phyloP scores from a whole-genome alignment of 306 rosid species.

The Geum urbanum region DNA sequence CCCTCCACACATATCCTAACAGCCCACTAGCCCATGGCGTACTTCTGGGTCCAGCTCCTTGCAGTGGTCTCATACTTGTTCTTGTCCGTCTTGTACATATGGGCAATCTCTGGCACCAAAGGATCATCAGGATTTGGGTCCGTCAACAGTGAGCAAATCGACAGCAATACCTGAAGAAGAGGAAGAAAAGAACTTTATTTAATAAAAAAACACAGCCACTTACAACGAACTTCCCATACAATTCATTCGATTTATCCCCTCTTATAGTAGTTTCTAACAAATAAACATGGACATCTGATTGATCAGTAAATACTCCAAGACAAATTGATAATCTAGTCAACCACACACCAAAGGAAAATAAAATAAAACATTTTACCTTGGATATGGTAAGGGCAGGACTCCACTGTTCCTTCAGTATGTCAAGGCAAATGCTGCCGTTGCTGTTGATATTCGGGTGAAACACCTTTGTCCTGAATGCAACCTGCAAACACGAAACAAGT shows the following conservation, averaged over 20 bases:
- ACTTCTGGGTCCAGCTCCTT: constrained; percentile 83
- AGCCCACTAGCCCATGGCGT: constrained; percentile 58
- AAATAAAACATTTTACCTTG: constrained; percentile 41
- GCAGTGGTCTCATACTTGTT: constrained; percentile 72
- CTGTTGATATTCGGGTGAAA: constrained; percentile 72
- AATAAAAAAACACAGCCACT: not conserved
- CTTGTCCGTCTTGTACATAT: constrained; percentile 73
- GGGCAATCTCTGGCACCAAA: constrained; percentile 73
- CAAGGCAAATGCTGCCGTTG: constrained; percentile 79
- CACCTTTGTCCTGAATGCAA: constrained; percentile 67
- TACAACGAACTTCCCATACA: not conserved
- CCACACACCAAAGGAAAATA: not conserved
- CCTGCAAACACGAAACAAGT: constrained; percentile 32
- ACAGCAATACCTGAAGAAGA: constrained; percentile 49
- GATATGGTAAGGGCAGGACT: constrained; percentile 76
- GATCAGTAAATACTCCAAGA: not conserved
- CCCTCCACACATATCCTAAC: constrained; percentile 25
- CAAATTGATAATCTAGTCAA: not conserved
- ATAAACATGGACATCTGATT: not conserved
- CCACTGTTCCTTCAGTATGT: constrained; percentile 75
- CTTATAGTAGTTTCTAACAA: not conserved
- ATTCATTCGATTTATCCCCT: too few relatives aligned
- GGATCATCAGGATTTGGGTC: constrained; percentile 76
- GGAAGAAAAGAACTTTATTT: not conserved
- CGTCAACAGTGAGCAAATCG: constrained; percentile 64